phyloP scores from a whole-genome alignment of 345 rosid species.

The Hibiscus trionum region DNA sequence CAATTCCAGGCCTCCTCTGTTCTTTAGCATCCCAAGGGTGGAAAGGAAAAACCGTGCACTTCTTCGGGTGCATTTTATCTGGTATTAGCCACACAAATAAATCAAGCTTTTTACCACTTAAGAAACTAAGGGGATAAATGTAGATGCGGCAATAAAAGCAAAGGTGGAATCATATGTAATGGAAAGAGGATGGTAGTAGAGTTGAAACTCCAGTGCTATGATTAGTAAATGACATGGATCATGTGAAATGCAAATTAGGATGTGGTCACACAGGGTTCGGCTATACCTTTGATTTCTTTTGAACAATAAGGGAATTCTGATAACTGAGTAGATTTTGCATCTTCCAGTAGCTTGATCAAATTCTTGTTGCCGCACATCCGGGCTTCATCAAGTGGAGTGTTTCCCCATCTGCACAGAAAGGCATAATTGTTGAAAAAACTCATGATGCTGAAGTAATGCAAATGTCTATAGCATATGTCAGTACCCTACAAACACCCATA shows the following conservation, averaged over 20 bases:
- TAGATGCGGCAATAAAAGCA: neutral
- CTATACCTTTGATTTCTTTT: conserved; percentile 44
- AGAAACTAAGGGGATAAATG: neutral
- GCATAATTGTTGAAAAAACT: neutral
- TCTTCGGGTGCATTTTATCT: conserved; percentile 35
- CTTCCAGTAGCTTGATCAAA: conserved; percentile 69
- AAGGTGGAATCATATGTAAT: neutral
- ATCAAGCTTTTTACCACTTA: neutral
- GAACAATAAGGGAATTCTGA: conserved; percentile 27
- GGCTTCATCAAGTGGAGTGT: conserved; percentile 70
- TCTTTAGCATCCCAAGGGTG: conserved; percentile 48
- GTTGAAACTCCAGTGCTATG: neutral
- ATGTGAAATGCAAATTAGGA: neutral
- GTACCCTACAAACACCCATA: no score
- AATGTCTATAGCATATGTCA: neutral
- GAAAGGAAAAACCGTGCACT: conserved; percentile 72
- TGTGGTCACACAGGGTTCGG: neutral
- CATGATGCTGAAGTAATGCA: neutral
- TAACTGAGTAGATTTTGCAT: conserved; percentile 39
- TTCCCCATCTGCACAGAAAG: conserved; percentile 65
- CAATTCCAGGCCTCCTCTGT: conserved; percentile 47
- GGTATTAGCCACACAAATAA: conserved; percentile 14
- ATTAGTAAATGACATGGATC: neutral
- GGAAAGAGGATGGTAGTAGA: no score
- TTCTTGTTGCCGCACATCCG: conserved; percentile 72